These are phyloP conservation scores for Ophiostoma australiae DNA, from an alignment of 2,329 filamentous ascomycete species.

Conservation along the genomic window DNA sequence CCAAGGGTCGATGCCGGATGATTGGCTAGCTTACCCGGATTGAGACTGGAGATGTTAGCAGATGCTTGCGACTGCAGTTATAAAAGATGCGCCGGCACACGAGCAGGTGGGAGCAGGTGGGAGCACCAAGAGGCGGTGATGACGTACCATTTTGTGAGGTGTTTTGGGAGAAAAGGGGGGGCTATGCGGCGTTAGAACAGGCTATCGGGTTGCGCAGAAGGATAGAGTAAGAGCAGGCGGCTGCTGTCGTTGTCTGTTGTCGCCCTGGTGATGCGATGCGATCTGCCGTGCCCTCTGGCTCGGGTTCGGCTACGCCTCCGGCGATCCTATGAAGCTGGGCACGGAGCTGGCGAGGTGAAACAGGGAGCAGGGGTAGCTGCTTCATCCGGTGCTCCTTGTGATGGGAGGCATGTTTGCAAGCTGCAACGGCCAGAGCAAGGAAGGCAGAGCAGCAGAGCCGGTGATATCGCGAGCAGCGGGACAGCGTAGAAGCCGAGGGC, in stretches of 20 bases:
- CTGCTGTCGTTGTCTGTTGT: neutral
- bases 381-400: neutral
- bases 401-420: neutral
- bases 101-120: conserved; percentile 6
- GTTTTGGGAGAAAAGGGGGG: conserved; percentile 5
- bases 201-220: neutral
- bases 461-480: neutral
- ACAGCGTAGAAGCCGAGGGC: neutral
- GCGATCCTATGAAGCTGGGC: neutral
- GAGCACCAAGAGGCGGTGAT: neutral
- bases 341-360: neutral
- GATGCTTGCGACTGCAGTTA: neutral
- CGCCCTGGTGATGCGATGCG: neutral
- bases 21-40: conserved; percentile 50
- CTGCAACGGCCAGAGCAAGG: neutral
- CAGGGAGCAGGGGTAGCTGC: neutral
- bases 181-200: neutral
- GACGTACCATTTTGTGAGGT: conserved; percentile 24
- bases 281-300: neutral
- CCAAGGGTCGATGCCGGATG: neutral
- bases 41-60: conserved; percentile 50
- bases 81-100: conserved; percentile 13
- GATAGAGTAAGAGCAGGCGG: neutral
- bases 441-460: neutral
- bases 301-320: neutral